Percentiles rank a stretch among this genome's conserved stretches.
Evolutionary conservation across 495 filamentous ascomycete genomes (phyloP).

Genomic region (Podospora fimiseda): DNA sequence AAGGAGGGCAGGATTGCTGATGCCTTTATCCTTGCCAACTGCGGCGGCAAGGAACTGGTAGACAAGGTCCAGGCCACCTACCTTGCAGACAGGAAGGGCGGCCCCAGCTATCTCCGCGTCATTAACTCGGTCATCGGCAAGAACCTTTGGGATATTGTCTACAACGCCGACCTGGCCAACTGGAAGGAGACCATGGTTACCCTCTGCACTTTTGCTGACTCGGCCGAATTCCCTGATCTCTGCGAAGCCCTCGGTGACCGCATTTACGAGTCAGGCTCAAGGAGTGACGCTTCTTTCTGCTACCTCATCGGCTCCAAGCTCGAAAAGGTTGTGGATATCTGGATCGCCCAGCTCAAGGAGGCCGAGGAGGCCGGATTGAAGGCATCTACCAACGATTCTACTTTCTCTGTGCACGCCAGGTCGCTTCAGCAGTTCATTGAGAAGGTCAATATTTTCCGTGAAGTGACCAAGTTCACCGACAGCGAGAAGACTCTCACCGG

Average conservation of each 20-base stretch:
- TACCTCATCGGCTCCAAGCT: slow-evolving; percentile 92
- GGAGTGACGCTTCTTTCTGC: slow-evolving; percentile 92
- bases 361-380: slow-evolving; percentile 68
- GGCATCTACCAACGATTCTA: slow-evolving; percentile 60
- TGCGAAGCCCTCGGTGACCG: slow-evolving; percentile 93
- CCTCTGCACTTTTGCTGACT: slow-evolving; percentile 88
- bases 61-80: slow-evolving; percentile 92
- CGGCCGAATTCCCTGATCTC: slow-evolving; percentile 88
- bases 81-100: slow-evolving; percentile 70
- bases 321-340: slow-evolving; percentile 92
- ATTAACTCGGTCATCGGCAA: slow-evolving; percentile 89
- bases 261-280: slow-evolving; percentile 64
- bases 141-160: slow-evolving; percentile 96
- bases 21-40: slow-evolving; percentile 97
- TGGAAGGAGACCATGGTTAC: slow-evolving; percentile 98
- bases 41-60: slow-evolving; percentile 86
- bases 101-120: slow-evolving; percentile 86
- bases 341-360: slow-evolving; percentile 83
- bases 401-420: slow-evolving; percentile 86
- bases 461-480: slow-evolving; percentile 88
- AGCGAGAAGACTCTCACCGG: slow-evolving; percentile 58
- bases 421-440: slow-evolving; percentile 91
- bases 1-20: slow-evolving; percentile 86
- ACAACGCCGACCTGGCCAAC: slow-evolving; percentile 85
- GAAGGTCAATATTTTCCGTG: slow-evolving; percentile 95